These are phyloP conservation scores for Euptelea pleiosperma DNA, from an alignment of 164 flowering plant species.

Conservation along the genomic window DNA sequence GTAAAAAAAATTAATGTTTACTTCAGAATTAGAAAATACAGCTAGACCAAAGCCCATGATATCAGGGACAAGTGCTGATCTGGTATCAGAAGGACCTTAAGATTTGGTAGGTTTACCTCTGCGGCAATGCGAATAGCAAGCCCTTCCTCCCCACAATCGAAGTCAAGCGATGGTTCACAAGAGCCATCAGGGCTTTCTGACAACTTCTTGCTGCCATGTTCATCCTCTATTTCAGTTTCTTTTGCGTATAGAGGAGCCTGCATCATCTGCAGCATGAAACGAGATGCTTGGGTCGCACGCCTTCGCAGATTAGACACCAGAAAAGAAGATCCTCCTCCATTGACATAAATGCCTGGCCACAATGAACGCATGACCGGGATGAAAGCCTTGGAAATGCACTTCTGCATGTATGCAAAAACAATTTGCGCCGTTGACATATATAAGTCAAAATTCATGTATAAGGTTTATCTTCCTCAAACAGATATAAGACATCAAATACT, in stretches of 20 bases:
- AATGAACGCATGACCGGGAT: constrained; percentile 71
- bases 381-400: constrained; percentile 72
- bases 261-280: constrained; percentile 96
- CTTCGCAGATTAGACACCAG: constrained; percentile 74
- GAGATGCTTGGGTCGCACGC: constrained; percentile 85
- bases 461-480: not conserved
- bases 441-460: not conserved
- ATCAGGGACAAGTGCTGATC: not conserved
- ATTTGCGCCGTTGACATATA: constrained; percentile 1
- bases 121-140: constrained; percentile 80
- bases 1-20: not conserved
- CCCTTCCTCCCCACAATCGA: constrained; percentile 80
- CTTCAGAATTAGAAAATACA: too few relatives aligned
- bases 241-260: constrained; percentile 64
- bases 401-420: constrained; percentile 45
- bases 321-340: constrained; percentile 53
- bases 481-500: not conserved
- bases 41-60: too few relatives aligned
- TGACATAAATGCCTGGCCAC: constrained; percentile 92
- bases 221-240: constrained; percentile 34
- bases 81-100: not conserved
- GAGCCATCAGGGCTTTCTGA: constrained; percentile 29
- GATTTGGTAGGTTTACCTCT: constrained; percentile 50
- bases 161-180: constrained; percentile 26
- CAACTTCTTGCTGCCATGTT: constrained; percentile 16